These are phyloP conservation scores for Yamadazyma atmosphaerica DNA, from an alignment of 1,139 yeast genomes.

Conservation along the genomic window DNA sequence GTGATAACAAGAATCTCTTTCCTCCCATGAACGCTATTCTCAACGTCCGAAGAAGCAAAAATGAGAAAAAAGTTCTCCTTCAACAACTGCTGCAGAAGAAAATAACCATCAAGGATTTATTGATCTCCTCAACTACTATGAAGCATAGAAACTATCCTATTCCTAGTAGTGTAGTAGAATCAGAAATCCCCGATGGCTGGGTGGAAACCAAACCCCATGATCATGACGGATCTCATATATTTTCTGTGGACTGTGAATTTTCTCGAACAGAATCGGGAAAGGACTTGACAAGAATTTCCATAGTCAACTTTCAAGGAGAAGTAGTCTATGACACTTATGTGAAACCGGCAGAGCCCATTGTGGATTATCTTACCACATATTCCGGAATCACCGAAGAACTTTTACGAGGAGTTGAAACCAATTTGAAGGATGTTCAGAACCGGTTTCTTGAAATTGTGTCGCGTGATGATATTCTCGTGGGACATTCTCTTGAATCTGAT, in stretches of 20 bases:
- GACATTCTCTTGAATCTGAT: conserved; percentile 75
- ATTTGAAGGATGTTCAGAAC: conserved; percentile 65
- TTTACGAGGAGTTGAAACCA: conserved; percentile 61
- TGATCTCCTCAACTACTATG: conserved; percentile 48
- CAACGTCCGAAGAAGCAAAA: conserved; percentile 53
- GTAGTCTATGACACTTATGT: conserved; percentile 72
- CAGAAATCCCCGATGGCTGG: conserved; percentile 40
- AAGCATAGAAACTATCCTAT: conserved; percentile 58
- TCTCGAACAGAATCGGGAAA: conserved; percentile 62
- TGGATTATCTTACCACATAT: conserved; percentile 76
- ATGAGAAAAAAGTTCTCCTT: conserved; percentile 46
- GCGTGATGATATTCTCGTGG: conserved; percentile 58
- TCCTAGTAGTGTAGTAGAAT: conserved; percentile 29
- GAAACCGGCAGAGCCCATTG: conserved; percentile 70
- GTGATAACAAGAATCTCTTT: conserved; percentile 56
- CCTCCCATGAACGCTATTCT: conserved; percentile 58
- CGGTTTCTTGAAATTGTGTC: conserved; percentile 44
- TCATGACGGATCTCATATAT: conserved; percentile 60
- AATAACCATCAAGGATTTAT: conserved; percentile 54
- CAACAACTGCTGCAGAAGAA: conserved; percentile 34
- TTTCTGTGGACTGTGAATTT: conserved; percentile 94
- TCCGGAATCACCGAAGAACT: conserved; percentile 84
- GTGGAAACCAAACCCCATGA: conserved; percentile 54
- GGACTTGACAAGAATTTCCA: conserved; percentile 75
- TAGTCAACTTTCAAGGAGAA: conserved; percentile 62